Percentiles rank a stretch among this genome's conserved stretches.
phyloP scores from a whole-genome alignment of 768 basidiomycete genomes.

The Boletus insuetus region DNA sequence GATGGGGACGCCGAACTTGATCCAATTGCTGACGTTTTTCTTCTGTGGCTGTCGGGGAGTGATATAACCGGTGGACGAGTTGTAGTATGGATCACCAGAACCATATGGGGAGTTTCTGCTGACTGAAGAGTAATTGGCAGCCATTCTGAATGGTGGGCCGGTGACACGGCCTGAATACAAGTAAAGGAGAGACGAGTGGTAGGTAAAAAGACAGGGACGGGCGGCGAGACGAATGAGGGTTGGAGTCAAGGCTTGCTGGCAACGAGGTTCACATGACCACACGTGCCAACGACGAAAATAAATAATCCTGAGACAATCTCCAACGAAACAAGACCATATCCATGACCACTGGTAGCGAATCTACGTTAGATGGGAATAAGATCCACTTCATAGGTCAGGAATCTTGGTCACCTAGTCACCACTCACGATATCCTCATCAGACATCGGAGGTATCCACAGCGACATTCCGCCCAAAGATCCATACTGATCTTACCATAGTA shows the following conservation, averaged over 20 bases:
- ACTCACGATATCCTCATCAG: slow-evolving; percentile 19
- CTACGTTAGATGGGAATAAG: slow-evolving; percentile 9
- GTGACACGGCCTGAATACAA: slow-evolving; percentile 5
- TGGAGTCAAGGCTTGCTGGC: not conserved
- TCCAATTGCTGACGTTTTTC: slow-evolving; percentile 64
- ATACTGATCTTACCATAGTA: slow-evolving; percentile 30
- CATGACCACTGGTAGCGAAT: not conserved
- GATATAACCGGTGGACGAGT: slow-evolving; percentile 67
- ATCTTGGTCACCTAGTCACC: no score
- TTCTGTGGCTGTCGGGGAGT: slow-evolving; percentile 46
- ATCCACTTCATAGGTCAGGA: slow-evolving; percentile 34
- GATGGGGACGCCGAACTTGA: slow-evolving; percentile 72
- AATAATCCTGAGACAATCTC: not conserved
- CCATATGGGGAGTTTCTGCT: slow-evolving; percentile 44
- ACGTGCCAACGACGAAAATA: slow-evolving; percentile 1
- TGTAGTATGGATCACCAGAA: slow-evolving; percentile 68
- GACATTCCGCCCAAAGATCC: not conserved
- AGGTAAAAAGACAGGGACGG: slow-evolving; percentile 10
- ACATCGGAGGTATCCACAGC: slow-evolving; percentile 37
- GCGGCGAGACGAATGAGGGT: not conserved
- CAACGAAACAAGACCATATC: no score
- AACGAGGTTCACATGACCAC: slow-evolving; percentile 10
- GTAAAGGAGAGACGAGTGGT: slow-evolving; percentile 24
- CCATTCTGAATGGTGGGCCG: slow-evolving; percentile 34
- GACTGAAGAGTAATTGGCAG: slow-evolving; percentile 38